Conservation (phyloP, 495 filamentous ascomycete genomes). For the Penicilliopsis zonata region DNA sequence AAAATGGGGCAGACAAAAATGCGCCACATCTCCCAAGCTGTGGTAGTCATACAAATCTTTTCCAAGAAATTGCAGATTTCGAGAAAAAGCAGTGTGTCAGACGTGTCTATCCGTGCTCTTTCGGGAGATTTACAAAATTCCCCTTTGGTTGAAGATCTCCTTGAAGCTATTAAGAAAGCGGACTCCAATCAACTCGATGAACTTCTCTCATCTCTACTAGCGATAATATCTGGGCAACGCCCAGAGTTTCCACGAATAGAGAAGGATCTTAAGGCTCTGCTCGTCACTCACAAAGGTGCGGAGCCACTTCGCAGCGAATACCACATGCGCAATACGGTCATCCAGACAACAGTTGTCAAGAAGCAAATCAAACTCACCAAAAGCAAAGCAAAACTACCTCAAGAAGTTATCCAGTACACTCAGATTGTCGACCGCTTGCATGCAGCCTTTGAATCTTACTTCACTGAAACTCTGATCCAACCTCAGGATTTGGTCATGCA, state of each 20-base stretch:
- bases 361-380: constrained; percentile 80
- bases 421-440: constrained; percentile 56
- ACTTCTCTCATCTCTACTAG: constrained; percentile 11
- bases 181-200: constrained; percentile 26
- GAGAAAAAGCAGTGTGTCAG: constrained; percentile 29
- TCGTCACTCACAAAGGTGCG: constrained; percentile 24
- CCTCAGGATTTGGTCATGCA: constrained; percentile 57
- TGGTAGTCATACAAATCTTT: constrained; percentile 32
- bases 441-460: constrained; percentile 39
- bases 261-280: constrained; percentile 19
- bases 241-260: constrained; percentile 13
- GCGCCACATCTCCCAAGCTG: constrained; percentile 29
- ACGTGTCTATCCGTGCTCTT: constrained; percentile 44
- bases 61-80: constrained; percentile 28
- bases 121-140: constrained; percentile 44
- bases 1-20: constrained; percentile 28
- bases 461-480: constrained; percentile 38
- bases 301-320: constrained; percentile 61
- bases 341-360: constrained; percentile 75
- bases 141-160: constrained; percentile 38
- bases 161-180: constrained; percentile 37
- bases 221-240: constrained; percentile 5
- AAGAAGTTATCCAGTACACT: constrained; percentile 68
- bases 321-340: constrained; percentile 52
- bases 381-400: constrained; percentile 59